phyloP scores from a whole-genome alignment of 2,329 filamentous ascomycete genomes.

The Aphanocladium album region DNA sequence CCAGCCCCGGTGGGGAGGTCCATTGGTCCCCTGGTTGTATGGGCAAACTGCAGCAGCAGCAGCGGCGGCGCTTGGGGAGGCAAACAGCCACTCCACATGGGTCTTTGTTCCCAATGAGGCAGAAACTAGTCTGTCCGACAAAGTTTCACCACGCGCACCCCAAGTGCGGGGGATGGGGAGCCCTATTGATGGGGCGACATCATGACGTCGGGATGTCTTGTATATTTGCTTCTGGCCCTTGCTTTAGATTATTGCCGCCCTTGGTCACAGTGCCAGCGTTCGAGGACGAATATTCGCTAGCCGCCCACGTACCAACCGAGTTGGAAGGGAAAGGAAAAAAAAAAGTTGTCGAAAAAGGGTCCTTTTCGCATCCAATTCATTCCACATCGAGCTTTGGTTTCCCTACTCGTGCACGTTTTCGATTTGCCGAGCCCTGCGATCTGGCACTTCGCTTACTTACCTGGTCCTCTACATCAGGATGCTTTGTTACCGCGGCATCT shows the following conservation, averaged over 20 bases:
- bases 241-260: neutral
- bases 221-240: neutral
- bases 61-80: too few relatives aligned
- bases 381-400: neutral
- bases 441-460: neutral
- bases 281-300: too few relatives aligned
- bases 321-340: neutral
- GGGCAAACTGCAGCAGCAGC: too few relatives aligned
- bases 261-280: neutral
- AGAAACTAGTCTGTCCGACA: neutral
- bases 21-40: too few relatives aligned
- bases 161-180: neutral
- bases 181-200: neutral
- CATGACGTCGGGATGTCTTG: neutral
- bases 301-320: neutral
- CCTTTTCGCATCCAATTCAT: neutral
- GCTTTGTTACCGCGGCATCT: too few relatives aligned
- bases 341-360: neutral
- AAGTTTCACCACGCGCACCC: neutral
- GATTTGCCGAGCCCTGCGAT: too few relatives aligned
- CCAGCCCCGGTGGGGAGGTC: neutral
- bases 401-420: neutral
- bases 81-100: too few relatives aligned
- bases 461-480: neutral
- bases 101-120: neutral